These are phyloP conservation scores for Dothistroma pini DNA, from an alignment of 2,329 filamentous ascomycete species.

Conservation along the genomic window DNA sequence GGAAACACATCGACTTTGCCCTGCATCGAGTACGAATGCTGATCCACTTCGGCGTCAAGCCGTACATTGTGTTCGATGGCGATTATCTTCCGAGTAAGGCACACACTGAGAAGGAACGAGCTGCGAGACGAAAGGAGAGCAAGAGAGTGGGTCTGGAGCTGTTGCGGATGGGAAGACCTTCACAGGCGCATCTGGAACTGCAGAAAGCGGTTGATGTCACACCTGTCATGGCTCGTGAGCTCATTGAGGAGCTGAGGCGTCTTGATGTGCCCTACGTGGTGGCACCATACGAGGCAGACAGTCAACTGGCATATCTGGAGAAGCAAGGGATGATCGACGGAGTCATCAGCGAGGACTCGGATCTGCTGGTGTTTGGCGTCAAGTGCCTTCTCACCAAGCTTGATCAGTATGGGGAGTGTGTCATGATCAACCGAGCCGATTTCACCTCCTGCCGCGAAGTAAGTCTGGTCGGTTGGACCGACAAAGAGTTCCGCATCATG, in stretches of 20 bases:
- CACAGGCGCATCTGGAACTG: slow-evolving; percentile 78
- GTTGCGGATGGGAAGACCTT: slow-evolving; percentile 72
- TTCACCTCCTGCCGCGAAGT: slow-evolving; percentile 87
- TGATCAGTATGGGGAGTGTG: slow-evolving; percentile 86
- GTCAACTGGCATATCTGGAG: slow-evolving; percentile 94
- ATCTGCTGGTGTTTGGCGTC: slow-evolving; percentile 91
- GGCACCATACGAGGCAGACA: slow-evolving; percentile 94
- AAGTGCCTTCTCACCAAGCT: slow-evolving; percentile 89
- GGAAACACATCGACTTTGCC: slow-evolving; percentile 83
- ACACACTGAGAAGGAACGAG: slow-evolving; percentile 73
- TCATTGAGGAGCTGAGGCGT: slow-evolving; percentile 89
- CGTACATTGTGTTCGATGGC: slow-evolving; percentile 94
- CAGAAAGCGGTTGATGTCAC: slow-evolving; percentile 96
- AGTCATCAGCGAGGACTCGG: slow-evolving; percentile 94
- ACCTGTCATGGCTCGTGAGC: slow-evolving; percentile 84
- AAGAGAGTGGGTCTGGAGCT: slow-evolving; percentile 73
- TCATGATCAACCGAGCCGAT: slow-evolving; percentile 85
- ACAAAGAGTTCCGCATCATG: slow-evolving; percentile 89
- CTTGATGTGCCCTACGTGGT: slow-evolving; percentile 81
- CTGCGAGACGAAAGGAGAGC: slow-evolving; percentile 71
- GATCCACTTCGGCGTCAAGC: slow-evolving; percentile 86
- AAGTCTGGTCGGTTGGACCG: slow-evolving; percentile 86
- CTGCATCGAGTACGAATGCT: slow-evolving; percentile 93
- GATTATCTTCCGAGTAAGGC: slow-evolving; percentile 94
- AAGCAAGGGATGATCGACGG: slow-evolving; percentile 76